phyloP scores from a whole-genome alignment of 2,329 filamentous ascomycete species.

The Trichoderma semiorbis region DNA sequence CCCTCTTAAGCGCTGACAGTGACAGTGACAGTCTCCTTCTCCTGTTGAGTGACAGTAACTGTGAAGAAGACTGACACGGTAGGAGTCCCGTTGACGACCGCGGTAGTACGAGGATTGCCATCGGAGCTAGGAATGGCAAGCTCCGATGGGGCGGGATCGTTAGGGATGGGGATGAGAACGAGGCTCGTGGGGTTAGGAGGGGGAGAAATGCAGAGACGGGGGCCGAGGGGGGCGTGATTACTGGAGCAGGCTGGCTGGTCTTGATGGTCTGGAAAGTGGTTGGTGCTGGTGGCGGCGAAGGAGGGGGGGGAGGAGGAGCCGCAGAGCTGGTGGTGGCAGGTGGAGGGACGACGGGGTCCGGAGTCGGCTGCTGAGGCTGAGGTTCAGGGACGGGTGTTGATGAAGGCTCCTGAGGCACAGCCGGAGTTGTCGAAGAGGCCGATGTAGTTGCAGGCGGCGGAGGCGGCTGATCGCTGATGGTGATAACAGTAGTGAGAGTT shows the following conservation, averaged over 20 bases:
- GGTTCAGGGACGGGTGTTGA: not conserved
- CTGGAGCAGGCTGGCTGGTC: not conserved
- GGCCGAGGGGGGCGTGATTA: not conserved
- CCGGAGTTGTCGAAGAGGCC: slow-evolving; percentile 12
- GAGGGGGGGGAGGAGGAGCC: slow-evolving; percentile 7
- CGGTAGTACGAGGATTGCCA: slow-evolving; percentile 21
- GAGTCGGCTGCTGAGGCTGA: not conserved
- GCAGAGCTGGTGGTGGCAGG: slow-evolving; percentile 19
- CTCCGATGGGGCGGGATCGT: slow-evolving; percentile 21
- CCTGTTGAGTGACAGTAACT: slow-evolving; percentile 35
- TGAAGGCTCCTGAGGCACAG: not conserved
- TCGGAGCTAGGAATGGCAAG: not conserved
- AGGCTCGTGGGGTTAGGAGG: slow-evolving; percentile 24
- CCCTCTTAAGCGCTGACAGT: slow-evolving; percentile 20
- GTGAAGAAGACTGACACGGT: slow-evolving; percentile 38
- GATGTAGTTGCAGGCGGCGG: not conserved
- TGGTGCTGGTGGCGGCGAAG: slow-evolving; percentile 10
- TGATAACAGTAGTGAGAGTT: slow-evolving; percentile 31
- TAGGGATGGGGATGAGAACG: slow-evolving; percentile 27
- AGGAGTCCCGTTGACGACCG: slow-evolving; percentile 29
- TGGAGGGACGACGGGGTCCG: not conserved
- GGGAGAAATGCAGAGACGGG: not conserved
- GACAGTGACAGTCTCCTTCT: slow-evolving; percentile 32
- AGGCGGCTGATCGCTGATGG: slow-evolving; percentile 26
- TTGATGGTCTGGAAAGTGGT: slow-evolving; percentile 19